Conservation (phyloP, 2,329 filamentous ascomycete genomes). For the Aspergillus melleus region DNA sequence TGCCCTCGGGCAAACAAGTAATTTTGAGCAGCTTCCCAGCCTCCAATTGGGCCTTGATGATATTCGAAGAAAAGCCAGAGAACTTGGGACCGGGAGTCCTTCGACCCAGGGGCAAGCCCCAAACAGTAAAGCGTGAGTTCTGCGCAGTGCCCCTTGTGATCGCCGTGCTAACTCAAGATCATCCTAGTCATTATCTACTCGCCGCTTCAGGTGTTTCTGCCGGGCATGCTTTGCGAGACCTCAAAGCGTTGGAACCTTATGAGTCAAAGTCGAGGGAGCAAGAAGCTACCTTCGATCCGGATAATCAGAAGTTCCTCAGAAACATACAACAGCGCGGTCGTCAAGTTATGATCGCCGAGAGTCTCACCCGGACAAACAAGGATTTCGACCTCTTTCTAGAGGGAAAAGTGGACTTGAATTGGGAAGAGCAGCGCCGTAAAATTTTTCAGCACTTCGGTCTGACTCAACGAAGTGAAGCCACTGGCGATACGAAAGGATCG, state of each 20-base stretch:
- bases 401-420: slow-evolving; percentile 91
- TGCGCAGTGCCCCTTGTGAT: background rate
- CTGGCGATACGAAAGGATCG: slow-evolving; percentile 43
- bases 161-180: slow-evolving; percentile 1
- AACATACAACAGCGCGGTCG: slow-evolving; percentile 89
- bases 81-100: slow-evolving; percentile 66
- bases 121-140: slow-evolving; percentile 56
- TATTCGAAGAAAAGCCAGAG: slow-evolving; percentile 73
- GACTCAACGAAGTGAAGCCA: slow-evolving; percentile 49
- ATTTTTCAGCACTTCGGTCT: slow-evolving; percentile 98
- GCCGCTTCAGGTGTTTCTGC: slow-evolving; percentile 92
- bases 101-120: slow-evolving; percentile 39
- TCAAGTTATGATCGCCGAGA: slow-evolving; percentile 85
- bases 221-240: slow-evolving; percentile 78
- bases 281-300: slow-evolving; percentile 51
- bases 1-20: slow-evolving; percentile 55
- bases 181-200: slow-evolving; percentile 77
- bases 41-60: slow-evolving; percentile 91
- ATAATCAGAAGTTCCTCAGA: slow-evolving; percentile 71
- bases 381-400: slow-evolving; percentile 95
- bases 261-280: slow-evolving; percentile 43
- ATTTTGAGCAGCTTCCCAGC: slow-evolving; percentile 77
- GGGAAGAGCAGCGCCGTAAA: slow-evolving; percentile 87
- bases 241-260: slow-evolving; percentile 77
- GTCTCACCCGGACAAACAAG: slow-evolving; percentile 80